Percentiles rank a stretch among this genome's conserved stretches.
These are phyloP conservation scores for Begonia loranthoides DNA, from an alignment of 306 rosid species.

Conservation along the genomic window DNA sequence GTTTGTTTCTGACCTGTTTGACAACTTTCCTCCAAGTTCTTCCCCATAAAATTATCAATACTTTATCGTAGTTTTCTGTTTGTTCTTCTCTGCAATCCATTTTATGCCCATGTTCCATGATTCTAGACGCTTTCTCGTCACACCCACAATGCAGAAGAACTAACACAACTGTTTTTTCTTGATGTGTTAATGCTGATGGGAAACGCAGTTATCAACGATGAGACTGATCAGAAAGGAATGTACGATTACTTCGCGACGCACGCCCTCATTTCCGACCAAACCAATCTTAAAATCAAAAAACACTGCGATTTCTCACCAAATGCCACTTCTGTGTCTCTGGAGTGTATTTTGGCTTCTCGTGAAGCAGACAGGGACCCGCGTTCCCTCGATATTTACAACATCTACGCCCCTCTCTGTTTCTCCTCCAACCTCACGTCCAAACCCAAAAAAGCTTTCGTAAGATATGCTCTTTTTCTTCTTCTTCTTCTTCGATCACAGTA, in stretches of 20 bases:
- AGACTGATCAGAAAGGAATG: slow-evolving; percentile 41
- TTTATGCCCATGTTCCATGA: no score
- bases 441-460: slow-evolving; percentile 45
- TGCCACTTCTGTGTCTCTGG: neutral
- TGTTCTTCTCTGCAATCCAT: no score
- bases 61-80: no score
- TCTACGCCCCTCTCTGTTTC: slow-evolving; percentile 42
- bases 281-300: slow-evolving; percentile 9
- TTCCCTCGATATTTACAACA: slow-evolving; percentile 41
- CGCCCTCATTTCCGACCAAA: slow-evolving; percentile 31
- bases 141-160: no score
- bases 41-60: no score
- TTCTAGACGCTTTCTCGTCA: no score
- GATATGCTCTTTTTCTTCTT: slow-evolving; percentile 4
- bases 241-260: slow-evolving; percentile 51
- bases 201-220: slow-evolving; percentile 58
- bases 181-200: slow-evolving; percentile 37
- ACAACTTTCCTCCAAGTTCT: no score
- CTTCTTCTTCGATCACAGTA: neutral
- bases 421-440: slow-evolving; percentile 24
- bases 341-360: slow-evolving; percentile 16
- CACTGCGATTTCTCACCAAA: slow-evolving; percentile 32
- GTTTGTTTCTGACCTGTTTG: neutral
- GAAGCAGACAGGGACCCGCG: neutral
- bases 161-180: no score